These are phyloP conservation scores for Corchorus capsularis DNA, from an alignment of 345 rosid genomes.

Conservation along the genomic window DNA sequence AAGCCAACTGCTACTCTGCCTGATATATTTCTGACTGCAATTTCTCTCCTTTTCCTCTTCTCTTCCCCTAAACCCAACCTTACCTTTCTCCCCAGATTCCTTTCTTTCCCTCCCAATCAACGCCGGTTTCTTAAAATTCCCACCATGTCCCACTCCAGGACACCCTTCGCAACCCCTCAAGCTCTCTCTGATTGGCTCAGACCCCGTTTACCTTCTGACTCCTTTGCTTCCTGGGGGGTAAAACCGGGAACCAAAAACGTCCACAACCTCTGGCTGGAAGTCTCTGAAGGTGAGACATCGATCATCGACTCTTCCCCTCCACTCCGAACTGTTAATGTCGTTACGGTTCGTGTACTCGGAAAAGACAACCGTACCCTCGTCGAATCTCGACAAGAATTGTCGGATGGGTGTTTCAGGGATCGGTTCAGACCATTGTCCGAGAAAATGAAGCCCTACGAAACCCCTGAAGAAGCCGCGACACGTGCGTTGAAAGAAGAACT, in stretches of 20 bases:
- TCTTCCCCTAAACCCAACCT: constrained; percentile 35
- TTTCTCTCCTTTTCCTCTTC: constrained; percentile 42
- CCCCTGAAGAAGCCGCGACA: constrained; percentile 56
- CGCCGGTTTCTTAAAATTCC: constrained; percentile 51
- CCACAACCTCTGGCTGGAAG: constrained; percentile 95
- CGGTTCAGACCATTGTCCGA: constrained; percentile 78
- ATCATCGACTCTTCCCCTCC: constrained; percentile 77
- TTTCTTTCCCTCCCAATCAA: constrained; percentile 40
- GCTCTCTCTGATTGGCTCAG: constrained; percentile 88
- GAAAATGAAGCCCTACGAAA: constrained; percentile 85
- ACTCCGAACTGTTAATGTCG: constrained; percentile 74
- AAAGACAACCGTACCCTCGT: constrained; percentile 43
- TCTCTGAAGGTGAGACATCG: constrained; percentile 74
- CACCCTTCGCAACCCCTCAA: constrained; percentile 65
- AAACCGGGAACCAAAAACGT: constrained; percentile 95
- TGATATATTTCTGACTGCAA: constrained; percentile 46
- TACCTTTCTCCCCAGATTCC: constrained; percentile 19
- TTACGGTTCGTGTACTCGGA: constrained; percentile 55
- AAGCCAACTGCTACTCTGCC: constrained; percentile 27
- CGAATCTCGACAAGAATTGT: constrained; percentile 79
- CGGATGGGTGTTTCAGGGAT: constrained; percentile 69
- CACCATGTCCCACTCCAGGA: constrained; percentile 44
- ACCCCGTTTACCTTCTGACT: constrained; percentile 77
- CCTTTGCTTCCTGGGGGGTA: constrained; percentile 85
- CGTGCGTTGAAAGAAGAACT: constrained; percentile 88